Conservation (phyloP, 2,329 filamentous ascomycete species). For the Alternaria incomplexa region DNA sequence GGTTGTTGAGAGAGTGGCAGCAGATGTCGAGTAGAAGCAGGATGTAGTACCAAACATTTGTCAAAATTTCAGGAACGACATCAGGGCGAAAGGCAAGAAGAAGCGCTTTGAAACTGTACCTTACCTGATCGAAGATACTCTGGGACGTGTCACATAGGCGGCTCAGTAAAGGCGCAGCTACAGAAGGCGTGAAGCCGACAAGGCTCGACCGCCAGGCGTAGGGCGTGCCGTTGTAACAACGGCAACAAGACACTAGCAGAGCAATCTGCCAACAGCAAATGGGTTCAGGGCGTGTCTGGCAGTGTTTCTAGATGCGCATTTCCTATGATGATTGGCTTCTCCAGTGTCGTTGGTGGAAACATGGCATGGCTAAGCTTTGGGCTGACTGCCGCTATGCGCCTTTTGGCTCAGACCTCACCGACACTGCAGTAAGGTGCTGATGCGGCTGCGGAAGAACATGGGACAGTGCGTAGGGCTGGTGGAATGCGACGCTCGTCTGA, state of each 20-base stretch:
- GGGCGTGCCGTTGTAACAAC: constrained; percentile 19
- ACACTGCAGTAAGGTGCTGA: constrained; percentile 39
- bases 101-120: not conserved
- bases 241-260: constrained; percentile 5
- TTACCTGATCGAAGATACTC: not conserved
- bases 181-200: constrained; percentile 4
- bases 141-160: constrained; percentile 1
- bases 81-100: not conserved
- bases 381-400: constrained; percentile 24
- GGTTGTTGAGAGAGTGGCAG: not conserved
- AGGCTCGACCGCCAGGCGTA: constrained; percentile 27
- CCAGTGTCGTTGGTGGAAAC: not conserved
- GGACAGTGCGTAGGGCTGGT: constrained; percentile 36
- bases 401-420: constrained; percentile 25
- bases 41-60: not conserved
- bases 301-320: constrained; percentile 5
- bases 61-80: not conserved
- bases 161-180: constrained; percentile 27
- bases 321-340: constrained; percentile 12
- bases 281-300: not conserved
- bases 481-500: constrained; percentile 27
- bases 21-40: not conserved
- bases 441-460: constrained; percentile 35
- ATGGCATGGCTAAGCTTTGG: constrained; percentile 29
- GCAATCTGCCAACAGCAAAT: constrained; percentile 1